These are phyloP conservation scores for Salpingoeca rosetta DNA, from an alignment of 78 protist genomes.

Conservation along the genomic window DNA sequence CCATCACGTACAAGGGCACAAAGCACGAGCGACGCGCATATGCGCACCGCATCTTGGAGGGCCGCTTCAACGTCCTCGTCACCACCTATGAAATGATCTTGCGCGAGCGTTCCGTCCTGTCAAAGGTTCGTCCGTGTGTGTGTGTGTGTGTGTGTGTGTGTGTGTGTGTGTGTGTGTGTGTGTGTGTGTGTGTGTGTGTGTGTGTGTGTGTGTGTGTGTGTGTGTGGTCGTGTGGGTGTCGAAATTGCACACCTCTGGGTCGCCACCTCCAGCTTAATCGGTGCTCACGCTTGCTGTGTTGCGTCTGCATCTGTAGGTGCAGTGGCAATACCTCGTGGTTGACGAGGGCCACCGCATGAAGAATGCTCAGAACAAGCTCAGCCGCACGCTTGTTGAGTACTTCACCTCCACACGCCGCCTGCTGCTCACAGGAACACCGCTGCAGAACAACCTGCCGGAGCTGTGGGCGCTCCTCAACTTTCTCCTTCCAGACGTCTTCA, in stretches of 20 bases:
- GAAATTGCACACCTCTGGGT: too few species aligned
- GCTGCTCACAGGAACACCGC: conserved; percentile 93
- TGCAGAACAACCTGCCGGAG: conserved; percentile 87
- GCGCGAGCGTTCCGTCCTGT: conserved; percentile 30
- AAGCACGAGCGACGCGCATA: conserved; percentile 23
- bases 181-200: neutral
- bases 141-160: conserved; percentile 4
- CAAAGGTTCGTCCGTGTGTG: neutral
- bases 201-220: neutral
- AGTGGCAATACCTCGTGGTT: conserved; percentile 62
- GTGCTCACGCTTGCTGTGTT: neutral
- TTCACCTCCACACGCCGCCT: conserved; percentile 19
- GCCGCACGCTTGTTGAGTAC: conserved; percentile 1
- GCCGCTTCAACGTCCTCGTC: conserved; percentile 53
- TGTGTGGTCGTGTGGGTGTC: neutral
- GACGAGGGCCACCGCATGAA: conserved; percentile 81
- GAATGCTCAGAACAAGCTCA: conserved; percentile 25
- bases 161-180: neutral
- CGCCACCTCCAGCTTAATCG: too few species aligned
- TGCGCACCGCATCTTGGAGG: neutral
- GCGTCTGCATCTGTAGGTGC: neutral
- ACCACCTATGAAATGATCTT: conserved; percentile 68
- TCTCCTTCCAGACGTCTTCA: conserved; percentile 71
- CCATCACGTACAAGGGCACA: conserved; percentile 61
- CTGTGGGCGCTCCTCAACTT: conserved; percentile 88